Evolutionary conservation across 2,329 filamentous ascomycete genomes (phyloP), one percentile per base, ranked within the genome.

Genomic region (Aplosporella prunicola): DNA sequence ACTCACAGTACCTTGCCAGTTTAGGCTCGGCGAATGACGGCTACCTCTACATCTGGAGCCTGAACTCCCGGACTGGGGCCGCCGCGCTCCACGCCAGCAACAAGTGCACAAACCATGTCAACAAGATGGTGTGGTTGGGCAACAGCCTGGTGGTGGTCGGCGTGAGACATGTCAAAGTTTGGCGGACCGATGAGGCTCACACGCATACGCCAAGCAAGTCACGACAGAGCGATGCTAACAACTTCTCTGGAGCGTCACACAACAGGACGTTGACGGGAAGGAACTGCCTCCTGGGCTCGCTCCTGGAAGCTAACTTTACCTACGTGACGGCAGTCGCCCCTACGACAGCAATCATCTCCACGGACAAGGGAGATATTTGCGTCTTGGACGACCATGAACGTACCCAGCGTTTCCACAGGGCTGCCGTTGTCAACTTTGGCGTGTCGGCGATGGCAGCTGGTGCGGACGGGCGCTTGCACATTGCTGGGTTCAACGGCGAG

Each of bases 21-120:
- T 69, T 98, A 9, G 91, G 91, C 18, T 76, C 82, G 13, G 74
- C 82, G 39, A 95, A 95, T 55, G 91, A 98, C 60, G 89, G 89
- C 1, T 96, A 93, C 54, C 69, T 98, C 14, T 93, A 89, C 56
- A 72, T 96, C 18, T 96, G 89, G 88, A 77, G 71, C 47, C 75
- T 95, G 47, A 87, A 93, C 51, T 64, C 80, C n/a, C 81, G 78
- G 32, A 91, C 77, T 8, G 89, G 88, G 13, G 73, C 80, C 14
- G 80, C 87, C 2, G 86, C 72, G 49, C 67, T 96, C 22, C 71
- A 79, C 73, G 89, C 71, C 56, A 94, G 74, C 69, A 96, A 96
- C 60, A 85, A 91, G 56, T 96, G 91, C 61, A 96, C 88, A 5
- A 87, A 84, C 13, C 78, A 78, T 44, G 75, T 96, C 50, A 80